These are phyloP conservation scores for Biscogniauxia marginata DNA, from an alignment of 2,329 filamentous ascomycete genomes.

Conservation along the genomic window DNA sequence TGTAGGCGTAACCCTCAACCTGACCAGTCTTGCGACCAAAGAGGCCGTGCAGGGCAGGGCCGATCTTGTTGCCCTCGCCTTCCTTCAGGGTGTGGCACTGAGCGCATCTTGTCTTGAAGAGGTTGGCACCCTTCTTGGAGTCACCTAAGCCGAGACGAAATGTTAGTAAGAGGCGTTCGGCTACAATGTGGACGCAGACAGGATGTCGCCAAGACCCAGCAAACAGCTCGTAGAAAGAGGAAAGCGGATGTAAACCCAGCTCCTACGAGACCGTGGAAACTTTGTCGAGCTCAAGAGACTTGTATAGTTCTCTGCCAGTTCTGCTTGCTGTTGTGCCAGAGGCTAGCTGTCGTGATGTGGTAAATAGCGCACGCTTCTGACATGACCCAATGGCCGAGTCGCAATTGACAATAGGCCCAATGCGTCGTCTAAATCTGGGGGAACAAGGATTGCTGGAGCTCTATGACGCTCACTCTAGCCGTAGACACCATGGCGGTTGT, in stretches of 20 bases:
- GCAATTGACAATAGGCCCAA: constrained; percentile 5
- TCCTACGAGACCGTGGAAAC: not conserved
- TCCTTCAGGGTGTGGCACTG: constrained; percentile 97
- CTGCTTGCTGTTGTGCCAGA: constrained; percentile 9
- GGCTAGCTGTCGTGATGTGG: not conserved
- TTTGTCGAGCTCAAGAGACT: not conserved
- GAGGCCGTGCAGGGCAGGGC: constrained; percentile 93
- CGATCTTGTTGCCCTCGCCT: constrained; percentile 94
- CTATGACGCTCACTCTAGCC: constrained; percentile 7
- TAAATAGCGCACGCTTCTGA: constrained; percentile 30
- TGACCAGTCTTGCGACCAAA: constrained; percentile 94
- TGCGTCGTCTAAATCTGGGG: constrained; percentile 1
- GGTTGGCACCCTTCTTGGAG: constrained; percentile 91
- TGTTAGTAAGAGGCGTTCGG: constrained; percentile 26
- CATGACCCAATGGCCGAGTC: constrained; percentile 8
- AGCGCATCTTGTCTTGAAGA: constrained; percentile 98
- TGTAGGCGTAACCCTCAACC: constrained; percentile 93
- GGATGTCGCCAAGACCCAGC: not conserved
- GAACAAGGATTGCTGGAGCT: constrained; percentile 1
- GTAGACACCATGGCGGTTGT: constrained; percentile 3
- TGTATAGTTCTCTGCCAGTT: not conserved
- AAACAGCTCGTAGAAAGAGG: not conserved
- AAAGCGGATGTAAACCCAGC: not conserved
- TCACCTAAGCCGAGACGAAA: constrained; percentile 62
- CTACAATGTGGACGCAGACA: not conserved